A percentile compares a stretch with the other conserved stretches of the same genome.
These are phyloP conservation scores for Blepharisma stoltei DNA, from an alignment of 73 alveolate genomes.

Conservation along the genomic window DNA sequence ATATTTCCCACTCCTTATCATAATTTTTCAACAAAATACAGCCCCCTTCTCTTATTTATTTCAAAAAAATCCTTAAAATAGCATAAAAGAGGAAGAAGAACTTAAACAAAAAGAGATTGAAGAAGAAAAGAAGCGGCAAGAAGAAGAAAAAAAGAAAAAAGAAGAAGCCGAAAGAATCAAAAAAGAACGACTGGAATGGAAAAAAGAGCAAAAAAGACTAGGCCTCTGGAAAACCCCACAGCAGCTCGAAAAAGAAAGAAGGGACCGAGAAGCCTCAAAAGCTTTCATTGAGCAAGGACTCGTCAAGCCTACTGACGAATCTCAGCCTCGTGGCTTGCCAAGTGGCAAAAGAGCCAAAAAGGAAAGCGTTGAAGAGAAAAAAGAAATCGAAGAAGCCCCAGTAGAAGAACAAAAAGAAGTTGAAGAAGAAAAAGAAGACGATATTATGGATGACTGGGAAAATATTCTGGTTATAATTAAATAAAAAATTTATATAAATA, in stretches of 20 bases:
- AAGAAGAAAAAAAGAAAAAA: slow-evolving; percentile 59
- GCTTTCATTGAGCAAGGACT: slow-evolving; percentile 29
- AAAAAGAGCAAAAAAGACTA: slow-evolving; percentile 33
- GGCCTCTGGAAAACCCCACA: slow-evolving; percentile 58
- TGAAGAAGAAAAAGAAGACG: slow-evolving; percentile 41
- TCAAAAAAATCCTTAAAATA: slow-evolving; percentile 27
- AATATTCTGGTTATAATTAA: background rate
- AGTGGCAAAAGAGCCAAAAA: slow-evolving; percentile 36
- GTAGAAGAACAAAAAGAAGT: slow-evolving; percentile 39
- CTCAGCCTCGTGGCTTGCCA: slow-evolving; percentile 44
- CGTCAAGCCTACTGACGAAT: slow-evolving; percentile 25
- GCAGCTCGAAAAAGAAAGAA: slow-evolving; percentile 50
- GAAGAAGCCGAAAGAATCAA: slow-evolving; percentile 62
- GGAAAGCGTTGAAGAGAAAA: slow-evolving; percentile 10
- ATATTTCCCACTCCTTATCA: background rate
- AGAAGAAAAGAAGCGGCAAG: slow-evolving; percentile 42
- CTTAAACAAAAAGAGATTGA: background rate
- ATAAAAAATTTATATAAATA: no score
- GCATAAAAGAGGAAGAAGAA: slow-evolving; percentile 37
- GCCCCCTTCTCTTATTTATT: background rate
- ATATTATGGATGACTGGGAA: slow-evolving; percentile 37
- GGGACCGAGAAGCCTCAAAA: slow-evolving; percentile 40
- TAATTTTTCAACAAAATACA: background rate
- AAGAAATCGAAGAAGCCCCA: slow-evolving; percentile 35
- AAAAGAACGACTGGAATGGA: slow-evolving; percentile 37